Base-by-base conservation (phyloP, 768 basidiomycete species). In the Kwoniella shandongensis region DNA sequence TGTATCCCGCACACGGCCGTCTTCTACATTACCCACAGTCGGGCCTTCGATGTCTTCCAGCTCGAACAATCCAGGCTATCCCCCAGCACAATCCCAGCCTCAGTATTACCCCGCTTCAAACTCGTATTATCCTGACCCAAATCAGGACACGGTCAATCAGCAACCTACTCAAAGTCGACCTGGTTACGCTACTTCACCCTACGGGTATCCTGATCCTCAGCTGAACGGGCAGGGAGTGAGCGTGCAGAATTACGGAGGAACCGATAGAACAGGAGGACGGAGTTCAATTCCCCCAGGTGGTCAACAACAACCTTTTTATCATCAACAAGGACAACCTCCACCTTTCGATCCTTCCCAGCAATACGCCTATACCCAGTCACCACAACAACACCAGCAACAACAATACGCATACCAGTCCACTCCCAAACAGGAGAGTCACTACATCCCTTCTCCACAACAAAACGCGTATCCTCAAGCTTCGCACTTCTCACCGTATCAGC, bases 31-130 rank as follows among this genome's bases (percentile, higher is more conserved):
- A 25, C 44, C 44, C n/a, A 15, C 22, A 26, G 26, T 48, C 36
- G 38, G 47, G 52, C n/a, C 10, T 18, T 49, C 59, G 53, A 50
- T 54, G 51, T 54, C 51, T 50, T 26, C 44, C 44, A 30, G 46
- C 47, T 35, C 36, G 30, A 38, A 40, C 40, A 40, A 39, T 44
- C 30, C 54, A 30, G 27, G 54, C 36, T 11, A 40, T 32, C 41
- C 51, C 45, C 26, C 51, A 12, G 11, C 48, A 22, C 32, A 32
- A 32, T 32, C 32, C 32, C 32, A 32, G 7, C 13, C 13, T 32
- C 32, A 32, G 32, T 32, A 6, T 13, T 32, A 32, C 32, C 32
- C 32, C n/a, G 51, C 55, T 35, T 44, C 55, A 20, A 30, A 32
- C 15, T 39, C 55, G 39, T 57, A 57, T 50, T 49, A 44, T 25